Base-by-base conservation (phyloP, 306 rosid species). In the Begonia masoniana region DNA sequence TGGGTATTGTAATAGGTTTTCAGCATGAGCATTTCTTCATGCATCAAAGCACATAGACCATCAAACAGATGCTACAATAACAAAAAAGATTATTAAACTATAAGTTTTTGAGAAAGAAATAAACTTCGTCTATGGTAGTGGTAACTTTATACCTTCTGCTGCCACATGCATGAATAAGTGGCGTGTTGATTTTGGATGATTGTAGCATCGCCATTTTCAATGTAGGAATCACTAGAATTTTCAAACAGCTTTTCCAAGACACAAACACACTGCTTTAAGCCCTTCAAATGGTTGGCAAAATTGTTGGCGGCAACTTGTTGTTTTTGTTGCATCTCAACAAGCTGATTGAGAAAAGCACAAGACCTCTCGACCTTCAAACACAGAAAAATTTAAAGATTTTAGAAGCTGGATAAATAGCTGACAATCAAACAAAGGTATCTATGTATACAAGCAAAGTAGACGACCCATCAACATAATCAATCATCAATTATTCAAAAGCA, bases 141-240 rank as follows among this genome's bases (percentile, higher is more conserved):
- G 49, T 23, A 12, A 55, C 15, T 52, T 60, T 55, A 57, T 67
- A 72, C 94, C 76, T 91, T 91, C 48, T 91, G 97, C 64, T 83
- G 91, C 97, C 94, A 91, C 88, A 85, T 62, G 83, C 84, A 91
- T 56, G 66, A 73, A 53, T 68, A 71, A 52, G 72, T 72, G 62
- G 74, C 57, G 52, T 65, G 66, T 63, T 73, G 91, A 58, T 75
- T 73, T 47, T 77, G 78, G 70, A 68, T 49, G 47, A 78, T 55
- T 50, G 79, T 68, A 50, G 64, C 64, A 63, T 35, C 65, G 61
- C 46, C 50, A 49, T 51, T 50, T 62, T 77, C 74, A 47, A 46
- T 54, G 65, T 78, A 67, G 50, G 69, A 54, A 42, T 58, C 58
- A 47, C 69, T 49, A 69, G 72, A 76, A 26, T 61, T 31, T 6